These are phyloP conservation scores for Pyricularia grisea DNA, from an alignment of 2,329 filamentous ascomycete species.

Conservation along the genomic window DNA sequence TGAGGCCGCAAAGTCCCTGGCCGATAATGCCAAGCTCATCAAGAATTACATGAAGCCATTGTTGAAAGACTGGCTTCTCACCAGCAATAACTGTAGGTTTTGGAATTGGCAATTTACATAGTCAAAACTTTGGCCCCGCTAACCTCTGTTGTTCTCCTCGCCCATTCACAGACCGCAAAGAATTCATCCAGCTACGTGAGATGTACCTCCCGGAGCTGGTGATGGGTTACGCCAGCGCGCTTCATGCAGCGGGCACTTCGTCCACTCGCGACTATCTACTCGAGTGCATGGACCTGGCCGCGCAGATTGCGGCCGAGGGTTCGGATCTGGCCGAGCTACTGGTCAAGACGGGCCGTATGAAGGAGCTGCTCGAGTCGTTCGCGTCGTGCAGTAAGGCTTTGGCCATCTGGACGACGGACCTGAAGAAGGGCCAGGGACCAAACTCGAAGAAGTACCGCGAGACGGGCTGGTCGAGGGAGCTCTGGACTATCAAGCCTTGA, in stretches of 20 bases:
- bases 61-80: constrained; percentile 55
- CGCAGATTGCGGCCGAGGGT: constrained; percentile 60
- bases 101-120: background rate
- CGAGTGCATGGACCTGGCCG: constrained; percentile 79
- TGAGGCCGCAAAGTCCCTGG: constrained; percentile 45
- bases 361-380: constrained; percentile 67
- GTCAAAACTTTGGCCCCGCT: constrained; percentile 8
- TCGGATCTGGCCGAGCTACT: constrained; percentile 59
- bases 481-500: constrained; percentile 45
- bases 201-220: constrained; percentile 80
- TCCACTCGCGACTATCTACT: constrained; percentile 69
- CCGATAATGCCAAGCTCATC: constrained; percentile 40
- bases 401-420: constrained; percentile 41
- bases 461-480: constrained; percentile 52
- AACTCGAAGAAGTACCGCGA: constrained; percentile 51
- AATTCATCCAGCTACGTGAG: constrained; percentile 57
- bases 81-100: constrained; percentile 44
- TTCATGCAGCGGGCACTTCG: constrained; percentile 69
- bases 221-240: constrained; percentile 70
- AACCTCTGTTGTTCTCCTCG: constrained; percentile 3
- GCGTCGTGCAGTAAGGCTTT: constrained; percentile 69
- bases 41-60: constrained; percentile 50
- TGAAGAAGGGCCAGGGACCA: constrained; percentile 36
- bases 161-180: constrained; percentile 37
- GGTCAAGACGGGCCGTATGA: constrained; percentile 55